These are phyloP conservation scores for Monosporascus sp. DNA, from an alignment of 2,329 filamentous ascomycete genomes.

Conservation along the genomic window DNA sequence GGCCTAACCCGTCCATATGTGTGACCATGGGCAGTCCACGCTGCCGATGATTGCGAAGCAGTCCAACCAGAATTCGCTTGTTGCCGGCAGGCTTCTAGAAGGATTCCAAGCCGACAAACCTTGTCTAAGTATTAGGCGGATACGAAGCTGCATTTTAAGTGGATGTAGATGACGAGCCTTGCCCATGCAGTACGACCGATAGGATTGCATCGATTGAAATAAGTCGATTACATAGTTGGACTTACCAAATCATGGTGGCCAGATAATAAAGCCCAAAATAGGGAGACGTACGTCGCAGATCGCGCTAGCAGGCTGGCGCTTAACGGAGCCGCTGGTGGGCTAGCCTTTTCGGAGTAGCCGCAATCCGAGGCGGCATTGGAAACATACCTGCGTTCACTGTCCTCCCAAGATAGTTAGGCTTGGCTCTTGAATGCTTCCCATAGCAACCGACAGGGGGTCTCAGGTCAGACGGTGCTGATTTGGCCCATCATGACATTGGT, in stretches of 20 bases:
- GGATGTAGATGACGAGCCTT: neutral
- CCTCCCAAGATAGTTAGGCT: neutral
- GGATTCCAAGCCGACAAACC: neutral
- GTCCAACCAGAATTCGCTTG: neutral
- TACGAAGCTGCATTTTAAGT: neutral
- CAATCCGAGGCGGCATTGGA: neutral
- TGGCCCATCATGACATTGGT: neutral
- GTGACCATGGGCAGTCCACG: too few species aligned
- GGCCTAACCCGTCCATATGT: neutral
- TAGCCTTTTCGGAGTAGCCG: neutral
- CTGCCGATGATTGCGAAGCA: too few species aligned
- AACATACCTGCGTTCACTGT: neutral
- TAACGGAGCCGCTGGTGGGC: neutral
- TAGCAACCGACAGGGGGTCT: neutral
- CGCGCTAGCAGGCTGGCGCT: neutral
- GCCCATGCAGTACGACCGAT: too few species aligned
- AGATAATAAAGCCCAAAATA: neutral
- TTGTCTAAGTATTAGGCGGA: neutral
- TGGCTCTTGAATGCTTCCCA: neutral
- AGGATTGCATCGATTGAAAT: neutral
- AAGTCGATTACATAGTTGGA: neutral
- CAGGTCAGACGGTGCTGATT: neutral
- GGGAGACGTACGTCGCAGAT: neutral
- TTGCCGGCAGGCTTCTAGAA: neutral
- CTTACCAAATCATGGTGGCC: neutral